Percentiles rank a stretch among this genome's conserved stretches.
phyloP scores from a whole-genome alignment of 139 green algal species.

The Micractinium conductrix region DNA sequence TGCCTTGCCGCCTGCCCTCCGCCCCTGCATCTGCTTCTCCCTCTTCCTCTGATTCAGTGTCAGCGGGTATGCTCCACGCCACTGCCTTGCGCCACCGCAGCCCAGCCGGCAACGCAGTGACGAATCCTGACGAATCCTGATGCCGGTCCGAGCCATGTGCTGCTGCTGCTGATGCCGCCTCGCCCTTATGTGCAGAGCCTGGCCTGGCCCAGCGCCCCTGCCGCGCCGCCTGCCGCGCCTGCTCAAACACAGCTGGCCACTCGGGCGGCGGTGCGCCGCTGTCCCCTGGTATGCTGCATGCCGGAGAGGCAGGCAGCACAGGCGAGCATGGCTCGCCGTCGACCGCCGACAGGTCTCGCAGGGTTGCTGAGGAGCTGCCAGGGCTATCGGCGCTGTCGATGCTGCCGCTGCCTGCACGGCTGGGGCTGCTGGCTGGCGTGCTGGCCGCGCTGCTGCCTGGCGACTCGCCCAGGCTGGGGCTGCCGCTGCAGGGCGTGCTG shows the following conservation, averaged over 20 bases:
- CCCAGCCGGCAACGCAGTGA: background rate
- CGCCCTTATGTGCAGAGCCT: constrained; percentile 6
- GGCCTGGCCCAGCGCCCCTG: constrained; percentile 30
- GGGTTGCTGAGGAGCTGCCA: too few species aligned
- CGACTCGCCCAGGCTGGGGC: too few species aligned
- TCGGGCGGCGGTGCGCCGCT: background rate
- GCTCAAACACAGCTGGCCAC: background rate
- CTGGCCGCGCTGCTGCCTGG: background rate
- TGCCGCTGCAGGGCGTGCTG: background rate
- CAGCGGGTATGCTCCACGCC: constrained; percentile 15
- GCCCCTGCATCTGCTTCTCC: background rate
- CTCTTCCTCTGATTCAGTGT: constrained; percentile 19
- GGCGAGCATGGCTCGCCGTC: too few species aligned
- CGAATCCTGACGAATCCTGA: too few species aligned
- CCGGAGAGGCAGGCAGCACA: background rate
- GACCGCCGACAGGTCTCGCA: background rate
- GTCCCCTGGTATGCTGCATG: background rate
- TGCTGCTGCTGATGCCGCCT: background rate
- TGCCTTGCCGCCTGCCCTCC: background rate
- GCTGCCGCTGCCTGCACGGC: background rate
- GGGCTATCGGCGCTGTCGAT: background rate
- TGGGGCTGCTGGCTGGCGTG: background rate
- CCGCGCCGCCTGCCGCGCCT: background rate
- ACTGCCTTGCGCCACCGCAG: background rate
- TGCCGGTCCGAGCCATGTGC: background rate